Conservation (phyloP, 1,284 basidiomycete species). For the Crepidotus sp. region DNA sequence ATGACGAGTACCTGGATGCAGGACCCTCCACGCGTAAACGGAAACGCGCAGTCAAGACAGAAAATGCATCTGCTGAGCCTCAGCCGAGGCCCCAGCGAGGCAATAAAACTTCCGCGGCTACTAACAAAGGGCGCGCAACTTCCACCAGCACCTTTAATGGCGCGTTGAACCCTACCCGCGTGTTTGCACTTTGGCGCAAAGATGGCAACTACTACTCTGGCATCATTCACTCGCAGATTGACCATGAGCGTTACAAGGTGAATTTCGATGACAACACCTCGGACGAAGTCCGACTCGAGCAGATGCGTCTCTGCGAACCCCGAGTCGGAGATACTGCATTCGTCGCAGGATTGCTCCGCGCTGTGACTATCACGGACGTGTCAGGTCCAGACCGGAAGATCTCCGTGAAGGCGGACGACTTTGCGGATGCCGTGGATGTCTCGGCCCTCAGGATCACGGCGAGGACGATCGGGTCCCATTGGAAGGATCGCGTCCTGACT, state of each 20-base stretch:
- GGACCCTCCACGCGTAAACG: conserved; percentile 37
- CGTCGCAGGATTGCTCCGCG: conserved; percentile 21
- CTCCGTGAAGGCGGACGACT: not conserved
- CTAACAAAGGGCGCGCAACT: conserved; percentile 17
- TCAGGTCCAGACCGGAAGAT: not conserved
- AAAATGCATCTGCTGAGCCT: conserved; percentile 16
- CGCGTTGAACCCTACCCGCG: conserved; percentile 33
- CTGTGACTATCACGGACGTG: conserved; percentile 25
- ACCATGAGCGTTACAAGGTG: conserved; percentile 33
- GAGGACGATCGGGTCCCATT: not conserved
- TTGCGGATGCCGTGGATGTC: not conserved
- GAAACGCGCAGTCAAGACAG: conserved; percentile 31
- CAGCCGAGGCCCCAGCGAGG: conserved; percentile 2
- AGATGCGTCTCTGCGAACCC: conserved; percentile 46
- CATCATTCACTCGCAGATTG: conserved; percentile 32
- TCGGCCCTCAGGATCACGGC: not conserved
- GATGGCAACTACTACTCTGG: conserved; percentile 58
- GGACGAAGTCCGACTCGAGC: conserved; percentile 37
- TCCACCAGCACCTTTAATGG: conserved; percentile 5
- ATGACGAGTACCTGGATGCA: conserved; percentile 29
- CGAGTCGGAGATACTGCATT: conserved; percentile 46
- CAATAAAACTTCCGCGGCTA: conserved; percentile 18
- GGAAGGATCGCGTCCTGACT: conserved; percentile 4
- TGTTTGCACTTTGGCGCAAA: conserved; percentile 58
- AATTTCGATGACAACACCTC: conserved; percentile 53